These are phyloP conservation scores for Cutaneotrichosporon sp. DNA, from an alignment of 1,284 basidiomycete species.

Conservation along the genomic window DNA sequence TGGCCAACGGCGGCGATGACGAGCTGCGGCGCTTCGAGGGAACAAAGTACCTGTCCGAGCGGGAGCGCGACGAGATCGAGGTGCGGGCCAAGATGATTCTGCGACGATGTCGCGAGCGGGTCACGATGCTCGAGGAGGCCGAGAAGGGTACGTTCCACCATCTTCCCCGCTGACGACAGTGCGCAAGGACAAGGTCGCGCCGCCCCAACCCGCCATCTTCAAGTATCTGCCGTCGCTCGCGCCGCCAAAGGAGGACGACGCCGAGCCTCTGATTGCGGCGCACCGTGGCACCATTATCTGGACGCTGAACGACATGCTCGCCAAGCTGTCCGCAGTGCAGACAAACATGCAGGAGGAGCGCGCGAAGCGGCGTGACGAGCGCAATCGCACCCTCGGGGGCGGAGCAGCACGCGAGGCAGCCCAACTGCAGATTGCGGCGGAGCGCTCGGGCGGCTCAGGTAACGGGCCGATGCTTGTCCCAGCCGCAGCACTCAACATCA, in stretches of 20 bases:
- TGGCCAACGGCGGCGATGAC: conserved; percentile 10
- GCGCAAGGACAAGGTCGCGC: conserved; percentile 31
- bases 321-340: conserved; percentile 53
- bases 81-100: conserved; percentile 59
- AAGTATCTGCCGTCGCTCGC: conserved; percentile 49
- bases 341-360: conserved; percentile 58
- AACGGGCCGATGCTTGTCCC: conserved; percentile 2
- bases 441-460: neutral
- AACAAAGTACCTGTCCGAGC: conserved; percentile 56
- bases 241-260: conserved; percentile 30
- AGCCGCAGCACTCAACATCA: conserved; percentile 17
- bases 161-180: conserved; percentile 17
- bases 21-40: conserved; percentile 46
- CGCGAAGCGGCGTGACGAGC: conserved; percentile 50
- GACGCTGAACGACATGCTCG: conserved; percentile 56
- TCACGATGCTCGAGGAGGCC: conserved; percentile 56
- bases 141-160: conserved; percentile 54
- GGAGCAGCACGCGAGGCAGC: conserved; percentile 39
- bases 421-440: conserved; percentile 16
- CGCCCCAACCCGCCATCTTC: conserved; percentile 31
- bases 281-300: conserved; percentile 58
- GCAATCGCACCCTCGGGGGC: conserved; percentile 44
- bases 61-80: conserved; percentile 62
- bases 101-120: conserved; percentile 57
- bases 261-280: conserved; percentile 51